Base-by-base conservation (phyloP, 2,329 filamentous ascomycete species). In the Amauroascus niger region DNA sequence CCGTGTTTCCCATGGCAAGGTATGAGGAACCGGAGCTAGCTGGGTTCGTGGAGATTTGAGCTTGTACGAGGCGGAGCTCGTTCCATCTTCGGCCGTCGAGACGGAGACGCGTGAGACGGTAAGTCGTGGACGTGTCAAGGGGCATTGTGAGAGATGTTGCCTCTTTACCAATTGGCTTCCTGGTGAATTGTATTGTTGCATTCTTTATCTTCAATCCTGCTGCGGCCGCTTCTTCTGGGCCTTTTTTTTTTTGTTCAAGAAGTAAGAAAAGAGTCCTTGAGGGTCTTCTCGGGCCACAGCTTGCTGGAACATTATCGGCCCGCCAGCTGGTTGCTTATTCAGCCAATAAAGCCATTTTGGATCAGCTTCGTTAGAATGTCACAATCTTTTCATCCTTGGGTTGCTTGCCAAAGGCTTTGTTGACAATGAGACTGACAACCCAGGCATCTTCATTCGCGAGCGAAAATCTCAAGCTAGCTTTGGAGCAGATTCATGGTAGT, bases 1-100 rank as follows among this genome's bases (percentile, higher is more conserved):
- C 93, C 20, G 93, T 98, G 72, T 97, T 95, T 63, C 93, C 93
- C 84, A 95, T 95, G 68, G 95, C 88, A 55, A 97, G 82, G 71
- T 95, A 95, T 57, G 86, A 88, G 43, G 87, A 95, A 33, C 93
- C 93, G 63, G 97, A 93, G 53, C 90, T 89, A 48, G 90, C 86
- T 57, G 90, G 85, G 71, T 96, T 93, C 1, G 89, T 96, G 58
- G 86, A 87, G 66, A 98, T 89, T 71, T 94, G 87, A 46, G 87
- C 91, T 65, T 88, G 83, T 49, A 95, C 79, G 6, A 88, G 83
- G 26, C 93, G 88, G 37, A 98, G 81, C 70, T 98, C 93, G 74
- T 98, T 97, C 93, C 93, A 98, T 63, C 93, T 83, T 57, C 93
- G 84, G 57, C 87, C 86, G 66, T 86, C 91, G 60, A 88, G 83